Percentiles rank a stretch among this genome's conserved stretches.
Evolutionary conservation across 345 rosid species (phyloP).

Genomic region (Linum trigynum): DNA sequence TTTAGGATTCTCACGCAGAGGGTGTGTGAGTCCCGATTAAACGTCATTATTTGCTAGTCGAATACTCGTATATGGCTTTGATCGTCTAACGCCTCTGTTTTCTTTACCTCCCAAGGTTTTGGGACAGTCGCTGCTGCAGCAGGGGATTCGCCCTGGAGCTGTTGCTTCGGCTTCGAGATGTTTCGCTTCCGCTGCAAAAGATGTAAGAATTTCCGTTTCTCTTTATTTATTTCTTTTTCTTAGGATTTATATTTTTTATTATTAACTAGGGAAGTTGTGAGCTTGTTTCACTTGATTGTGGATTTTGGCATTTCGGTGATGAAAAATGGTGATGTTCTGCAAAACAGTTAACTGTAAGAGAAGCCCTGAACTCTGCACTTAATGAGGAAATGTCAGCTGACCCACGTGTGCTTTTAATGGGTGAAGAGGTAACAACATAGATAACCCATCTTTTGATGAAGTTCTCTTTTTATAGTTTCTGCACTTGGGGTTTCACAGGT

Average conservation of each 20-base stretch:
- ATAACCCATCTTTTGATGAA: background rate
- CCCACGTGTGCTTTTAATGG: background rate
- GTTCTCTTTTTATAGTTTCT: background rate
- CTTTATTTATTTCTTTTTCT: background rate
- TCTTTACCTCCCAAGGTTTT: background rate
- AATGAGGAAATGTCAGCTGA: slow-evolving; percentile 21
- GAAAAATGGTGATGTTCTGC: too few relatives aligned
- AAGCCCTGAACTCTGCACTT: slow-evolving; percentile 74
- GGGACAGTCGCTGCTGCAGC: slow-evolving; percentile 19
- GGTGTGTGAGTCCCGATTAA: too few relatives aligned
- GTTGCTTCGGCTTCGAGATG: slow-evolving; percentile 38
- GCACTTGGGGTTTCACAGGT: too few relatives aligned
- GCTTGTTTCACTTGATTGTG: too few relatives aligned
- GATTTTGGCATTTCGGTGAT: too few relatives aligned
- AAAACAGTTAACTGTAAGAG: slow-evolving; percentile 65
- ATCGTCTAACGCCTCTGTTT: too few relatives aligned
- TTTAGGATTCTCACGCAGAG: too few relatives aligned
- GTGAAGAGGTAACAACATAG: background rate
- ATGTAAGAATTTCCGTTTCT: slow-evolving; percentile 26
- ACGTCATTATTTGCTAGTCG: too few relatives aligned
- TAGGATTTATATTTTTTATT: background rate
- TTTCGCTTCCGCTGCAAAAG: slow-evolving; percentile 57
- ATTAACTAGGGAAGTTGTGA: too few relatives aligned
- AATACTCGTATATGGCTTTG: too few relatives aligned
- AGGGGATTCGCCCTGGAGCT: slow-evolving; percentile 34